These are phyloP conservation scores for Vinca major DNA, from an alignment of 305 asterid species.

Conservation along the genomic window DNA sequence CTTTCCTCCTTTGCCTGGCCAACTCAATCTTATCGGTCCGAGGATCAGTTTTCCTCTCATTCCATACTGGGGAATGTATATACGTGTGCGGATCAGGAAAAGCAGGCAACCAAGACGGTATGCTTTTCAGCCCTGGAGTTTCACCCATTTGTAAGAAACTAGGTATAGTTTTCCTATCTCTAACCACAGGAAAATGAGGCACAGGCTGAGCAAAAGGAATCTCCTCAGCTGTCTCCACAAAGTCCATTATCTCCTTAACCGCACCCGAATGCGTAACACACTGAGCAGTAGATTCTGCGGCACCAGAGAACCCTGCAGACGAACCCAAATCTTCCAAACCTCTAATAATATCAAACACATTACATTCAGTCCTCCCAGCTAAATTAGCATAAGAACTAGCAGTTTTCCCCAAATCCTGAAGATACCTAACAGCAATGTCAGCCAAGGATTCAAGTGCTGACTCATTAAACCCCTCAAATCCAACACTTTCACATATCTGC, in stretches of 20 bases:
- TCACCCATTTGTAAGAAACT: constrained; percentile 83
- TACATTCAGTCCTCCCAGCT: constrained; percentile 71
- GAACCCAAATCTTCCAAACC: constrained; percentile 62
- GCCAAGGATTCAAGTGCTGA: constrained; percentile 83
- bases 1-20: constrained; percentile 89
- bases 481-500: constrained; percentile 63
- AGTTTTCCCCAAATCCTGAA: constrained; percentile 63
- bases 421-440: constrained; percentile 60
- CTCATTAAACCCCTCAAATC: constrained; percentile 71
- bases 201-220: constrained; percentile 76
- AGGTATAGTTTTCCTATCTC: constrained; percentile 46
- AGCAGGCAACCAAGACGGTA: constrained; percentile 94
- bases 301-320: constrained; percentile 51
- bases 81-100: constrained; percentile 95
- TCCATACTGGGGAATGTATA: constrained; percentile 72
- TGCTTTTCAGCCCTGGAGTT: constrained; percentile 50
- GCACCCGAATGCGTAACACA: constrained; percentile 47
- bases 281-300: constrained; percentile 32
- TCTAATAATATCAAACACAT: constrained; percentile 62
- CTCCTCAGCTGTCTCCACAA: constrained; percentile 58
- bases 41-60: constrained; percentile 77
- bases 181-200: constrained; percentile 60
- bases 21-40: constrained; percentile 86
- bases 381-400: constrained; percentile 57
- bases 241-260: constrained; percentile 45